These are phyloP conservation scores for Penicillium sp. DNA, from an alignment of 2,329 filamentous ascomycete genomes.

Conservation along the genomic window DNA sequence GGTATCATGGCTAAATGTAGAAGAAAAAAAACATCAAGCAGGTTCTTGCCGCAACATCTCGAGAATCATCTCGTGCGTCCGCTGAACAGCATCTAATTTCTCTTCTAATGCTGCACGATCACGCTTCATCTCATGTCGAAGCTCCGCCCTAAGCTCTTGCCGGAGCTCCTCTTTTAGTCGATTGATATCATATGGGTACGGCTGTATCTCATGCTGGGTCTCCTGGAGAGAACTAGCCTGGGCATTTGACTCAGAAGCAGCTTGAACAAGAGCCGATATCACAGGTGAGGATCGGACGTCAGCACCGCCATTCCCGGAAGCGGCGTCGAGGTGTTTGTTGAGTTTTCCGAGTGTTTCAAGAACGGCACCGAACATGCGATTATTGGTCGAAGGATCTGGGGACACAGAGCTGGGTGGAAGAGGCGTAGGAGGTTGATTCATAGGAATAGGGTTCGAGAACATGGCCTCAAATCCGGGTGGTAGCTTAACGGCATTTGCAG, in stretches of 20 bases:
- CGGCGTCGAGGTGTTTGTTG: constrained; percentile 41
- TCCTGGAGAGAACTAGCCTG: neutral
- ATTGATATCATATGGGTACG: constrained; percentile 17
- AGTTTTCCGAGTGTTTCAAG: constrained; percentile 43
- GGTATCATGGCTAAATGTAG: constrained; percentile 25
- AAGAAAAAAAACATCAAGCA: constrained; percentile 12
- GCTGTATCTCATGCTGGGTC: constrained; percentile 2
- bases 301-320: constrained; percentile 12
- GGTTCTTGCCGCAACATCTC: constrained; percentile 45
- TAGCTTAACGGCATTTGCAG: constrained; percentile 23
- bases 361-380: constrained; percentile 37
- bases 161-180: constrained; percentile 39
- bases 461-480: constrained; percentile 46
- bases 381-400: constrained; percentile 20
- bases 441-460: constrained; percentile 33
- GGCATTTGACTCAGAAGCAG: constrained; percentile 10
- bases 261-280: constrained; percentile 29
- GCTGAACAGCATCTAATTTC: constrained; percentile 42
- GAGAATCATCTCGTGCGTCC: constrained; percentile 47
- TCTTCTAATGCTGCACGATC: constrained; percentile 39
- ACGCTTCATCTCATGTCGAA: constrained; percentile 38
- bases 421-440: constrained; percentile 3
- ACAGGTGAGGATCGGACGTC: constrained; percentile 27
- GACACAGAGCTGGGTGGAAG: constrained; percentile 9
- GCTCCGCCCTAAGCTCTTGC: constrained; percentile 37